A percentile compares a stretch with the other conserved stretches of the same genome.
Conservation (phyloP, 179 eudicot species). For the Silene coronaria region DNA sequence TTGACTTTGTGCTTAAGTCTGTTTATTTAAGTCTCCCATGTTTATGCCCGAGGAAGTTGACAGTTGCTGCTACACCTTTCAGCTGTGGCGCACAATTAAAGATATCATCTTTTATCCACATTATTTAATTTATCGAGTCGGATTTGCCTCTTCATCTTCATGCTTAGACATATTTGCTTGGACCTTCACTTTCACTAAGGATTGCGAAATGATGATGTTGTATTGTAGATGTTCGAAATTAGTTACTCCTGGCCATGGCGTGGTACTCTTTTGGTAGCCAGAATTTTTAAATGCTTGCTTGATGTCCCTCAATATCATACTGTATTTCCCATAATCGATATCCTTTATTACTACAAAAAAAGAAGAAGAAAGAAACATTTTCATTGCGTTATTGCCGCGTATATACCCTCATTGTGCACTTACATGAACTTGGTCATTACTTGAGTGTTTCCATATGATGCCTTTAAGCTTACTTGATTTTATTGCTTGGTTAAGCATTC, state of each 20-base stretch:
- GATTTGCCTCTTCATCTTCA: neutral
- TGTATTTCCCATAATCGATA: neutral
- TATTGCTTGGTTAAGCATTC: too few species aligned
- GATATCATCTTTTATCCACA: neutral
- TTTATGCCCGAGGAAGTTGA: constrained; percentile 3
- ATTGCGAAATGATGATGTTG: neutral
- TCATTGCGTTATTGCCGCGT: neutral
- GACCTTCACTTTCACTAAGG: neutral
- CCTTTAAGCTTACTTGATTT: neutral
- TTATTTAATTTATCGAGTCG: neutral
- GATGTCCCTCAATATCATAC: too few species aligned
- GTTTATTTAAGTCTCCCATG: neutral
- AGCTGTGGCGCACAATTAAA: neutral
- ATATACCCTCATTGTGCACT: constrained; percentile 9
- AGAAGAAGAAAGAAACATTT: too few species aligned
- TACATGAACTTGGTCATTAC: neutral
- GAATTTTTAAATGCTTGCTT: neutral
- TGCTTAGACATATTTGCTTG: neutral
- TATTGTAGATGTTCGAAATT: neutral
- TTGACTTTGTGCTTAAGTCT: too few species aligned
- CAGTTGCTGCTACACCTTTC: neutral
- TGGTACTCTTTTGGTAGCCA: neutral
- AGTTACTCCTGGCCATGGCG: neutral
- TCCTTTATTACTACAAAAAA: too few species aligned
- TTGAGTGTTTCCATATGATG: constrained; percentile 5